Evolutionary conservation across 495 filamentous ascomycete genomes (phyloP), one percentile per base, ranked within the genome.

Genomic region (Aspergillus hancockii): DNA sequence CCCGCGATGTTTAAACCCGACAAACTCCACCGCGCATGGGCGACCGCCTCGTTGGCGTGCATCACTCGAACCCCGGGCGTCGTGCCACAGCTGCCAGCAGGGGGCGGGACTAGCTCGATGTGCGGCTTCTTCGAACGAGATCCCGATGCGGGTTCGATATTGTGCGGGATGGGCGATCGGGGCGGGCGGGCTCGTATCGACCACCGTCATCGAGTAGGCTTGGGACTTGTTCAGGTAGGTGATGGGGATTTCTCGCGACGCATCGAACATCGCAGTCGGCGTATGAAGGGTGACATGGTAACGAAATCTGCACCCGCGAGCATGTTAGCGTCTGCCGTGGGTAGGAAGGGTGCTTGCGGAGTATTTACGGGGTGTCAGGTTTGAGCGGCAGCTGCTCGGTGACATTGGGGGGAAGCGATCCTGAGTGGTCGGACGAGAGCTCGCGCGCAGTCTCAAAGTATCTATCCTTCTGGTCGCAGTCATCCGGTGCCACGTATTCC

Each of bases 201-300:
- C 71, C 49, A 94, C 79, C 4, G 86, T 84, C 8, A 94, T 71
- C 3, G 83, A 82, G 69, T 94, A 94, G 13, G 89, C 86, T 71
- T 93, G 90, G 8, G 90, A 90, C 72, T 93, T 93, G 69, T 94
- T 93, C 10, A 94, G 81, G 63, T 94, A 94, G 0, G 91, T 93
- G n/a, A 94, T 83, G 0, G 91, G 90, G 50, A 93, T 92, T 66
- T 94, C 91, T 49, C 92, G 86, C 7, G 83, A 68, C 58, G 87
- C 80, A 67, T 86, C 90, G 66, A 92, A 85, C 90, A 93, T 94
- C 14, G 90, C 91, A 12, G 90, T 93, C 9, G 91, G 89, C 1
- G 91, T 90, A 68, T 93, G 91, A 49, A 94, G 76, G 0, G 88
- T 90, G 30, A 88, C 84, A 58, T 88, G 84, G 70, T 88, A 94